Base-by-base conservation (phyloP, 305 asterid species). In the Ajuga reptans region DNA sequence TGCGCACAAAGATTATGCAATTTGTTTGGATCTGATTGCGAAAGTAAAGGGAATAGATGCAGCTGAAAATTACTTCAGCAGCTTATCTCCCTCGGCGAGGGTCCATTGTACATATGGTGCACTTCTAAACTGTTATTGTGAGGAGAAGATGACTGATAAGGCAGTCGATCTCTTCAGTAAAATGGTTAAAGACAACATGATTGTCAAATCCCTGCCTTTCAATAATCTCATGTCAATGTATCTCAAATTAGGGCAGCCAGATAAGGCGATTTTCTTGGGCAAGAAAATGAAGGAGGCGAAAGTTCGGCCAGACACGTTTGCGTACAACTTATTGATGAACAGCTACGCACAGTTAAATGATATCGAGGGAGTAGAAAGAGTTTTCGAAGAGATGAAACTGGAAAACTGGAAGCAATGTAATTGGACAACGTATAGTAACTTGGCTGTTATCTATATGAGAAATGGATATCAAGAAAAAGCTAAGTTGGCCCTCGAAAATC, bases 361-460 rank as follows among this genome's bases (percentile, higher is more conserved):
- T 53, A 78, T 89, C 31, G 86, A 84, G 74, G 93, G 89, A 65
- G 92, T 75, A 0, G 96, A 87, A 64, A 77, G 89, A 29, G 86
- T 84, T 72, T 87, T 85, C 27, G 90, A 83, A 76, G 93, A 91
- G 87, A 78, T 87, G 82, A 82, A 81, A 61, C 74, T 66, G 55
- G 81, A 78, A 17, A 69, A 78, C 10, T 71, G 50, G 50, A 89
- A 75, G 72, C 42, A 21, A 58, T 82, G 91, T 18, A 77, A 87
- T 64, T 91, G 95, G 97, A 86, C 86, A 0, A 77, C 83, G 2
- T 91, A 85, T 63, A 87, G 90, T 79, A 84, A 82, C 80, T 75
- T 91, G 80, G 95, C 96, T 6, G 61, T 63, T 66, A 75, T 82
- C 51, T 91, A 87, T 71, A 77, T 71, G 15, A 82, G 64, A 67